phyloP scores from a whole-genome alignment of 108 stramenopile genomes.

The Fragilariopsis cylindrus region DNA sequence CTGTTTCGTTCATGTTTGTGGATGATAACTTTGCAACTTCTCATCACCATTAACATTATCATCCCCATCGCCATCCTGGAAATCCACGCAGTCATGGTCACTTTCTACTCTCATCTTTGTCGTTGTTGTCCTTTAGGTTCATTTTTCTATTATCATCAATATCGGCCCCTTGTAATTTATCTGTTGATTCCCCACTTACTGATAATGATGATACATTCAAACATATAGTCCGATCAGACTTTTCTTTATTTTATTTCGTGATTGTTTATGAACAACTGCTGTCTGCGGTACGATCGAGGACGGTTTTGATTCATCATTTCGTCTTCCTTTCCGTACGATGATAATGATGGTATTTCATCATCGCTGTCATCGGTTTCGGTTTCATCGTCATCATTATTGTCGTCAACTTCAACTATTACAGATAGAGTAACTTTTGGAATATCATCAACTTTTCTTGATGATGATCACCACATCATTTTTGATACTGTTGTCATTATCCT shows the following conservation, averaged over 20 bases:
- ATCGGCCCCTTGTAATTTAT: too few relatives aligned
- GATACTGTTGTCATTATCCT: too few relatives aligned
- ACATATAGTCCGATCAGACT: not conserved
- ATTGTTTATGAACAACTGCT: not conserved
- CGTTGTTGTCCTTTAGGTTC: not conserved
- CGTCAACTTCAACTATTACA: not conserved
- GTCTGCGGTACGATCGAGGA: not conserved
- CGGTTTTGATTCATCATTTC: not conserved
- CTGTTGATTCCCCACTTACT: not conserved
- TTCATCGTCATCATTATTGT: not conserved
- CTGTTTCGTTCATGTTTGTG: not conserved
- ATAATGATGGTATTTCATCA: not conserved
- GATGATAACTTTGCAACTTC: too few relatives aligned
- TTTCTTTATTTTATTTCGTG: too few relatives aligned
- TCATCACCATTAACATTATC: not conserved
- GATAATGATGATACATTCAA: not conserved
- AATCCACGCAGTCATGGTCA: not conserved
- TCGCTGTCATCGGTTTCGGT: constrained; percentile 5
- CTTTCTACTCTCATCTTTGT: not conserved
- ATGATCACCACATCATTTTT: not conserved
- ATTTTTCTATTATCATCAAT: not conserved
- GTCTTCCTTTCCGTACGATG: not conserved
- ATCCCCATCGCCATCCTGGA: not conserved
- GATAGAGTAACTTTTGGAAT: too few relatives aligned
- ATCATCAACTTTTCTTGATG: not conserved